Percentiles rank a stretch among this genome's conserved stretches.
phyloP scores from a whole-genome alignment of 2,329 filamentous ascomycete species.

The Pseudocercospora macadamiae region DNA sequence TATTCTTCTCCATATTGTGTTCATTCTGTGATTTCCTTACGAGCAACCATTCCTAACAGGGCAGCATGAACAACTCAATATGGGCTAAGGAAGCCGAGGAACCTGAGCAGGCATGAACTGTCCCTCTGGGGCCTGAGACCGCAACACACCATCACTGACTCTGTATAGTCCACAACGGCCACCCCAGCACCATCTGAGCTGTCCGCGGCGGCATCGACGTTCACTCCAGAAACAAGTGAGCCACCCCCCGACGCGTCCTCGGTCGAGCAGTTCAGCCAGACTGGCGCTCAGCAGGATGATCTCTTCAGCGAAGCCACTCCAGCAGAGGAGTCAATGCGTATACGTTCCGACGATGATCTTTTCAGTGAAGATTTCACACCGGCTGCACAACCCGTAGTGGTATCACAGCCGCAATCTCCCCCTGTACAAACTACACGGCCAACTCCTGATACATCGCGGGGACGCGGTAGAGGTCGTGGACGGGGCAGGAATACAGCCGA shows the following conservation, averaged over 20 bases:
- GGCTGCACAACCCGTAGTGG: slow-evolving; percentile 45
- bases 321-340: slow-evolving; percentile 52
- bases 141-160: background rate
- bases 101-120: slow-evolving; percentile 8
- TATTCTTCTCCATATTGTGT: too few relatives aligned
- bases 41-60: too few relatives aligned
- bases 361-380: slow-evolving; percentile 57
- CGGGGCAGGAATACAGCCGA: slow-evolving; percentile 26
- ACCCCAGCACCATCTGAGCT: slow-evolving; percentile 7
- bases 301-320: slow-evolving; percentile 40
- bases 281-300: slow-evolving; percentile 37
- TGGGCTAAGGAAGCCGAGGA: slow-evolving; percentile 21
- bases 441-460: slow-evolving; percentile 18
- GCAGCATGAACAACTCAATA: slow-evolving; percentile 23
- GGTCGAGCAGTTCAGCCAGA: slow-evolving; percentile 39
- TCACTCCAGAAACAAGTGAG: slow-evolving; percentile 14
- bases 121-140: background rate
- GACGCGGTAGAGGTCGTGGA: slow-evolving; percentile 28
- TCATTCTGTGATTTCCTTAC: too few relatives aligned
- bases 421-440: background rate
- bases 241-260: slow-evolving; percentile 29
- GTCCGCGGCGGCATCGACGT: slow-evolving; percentile 16
- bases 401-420: slow-evolving; percentile 20
- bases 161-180: background rate
- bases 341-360: slow-evolving; percentile 54